phyloP scores from a whole-genome alignment of 179 eudicot genomes.

The Nepenthes alata region DNA sequence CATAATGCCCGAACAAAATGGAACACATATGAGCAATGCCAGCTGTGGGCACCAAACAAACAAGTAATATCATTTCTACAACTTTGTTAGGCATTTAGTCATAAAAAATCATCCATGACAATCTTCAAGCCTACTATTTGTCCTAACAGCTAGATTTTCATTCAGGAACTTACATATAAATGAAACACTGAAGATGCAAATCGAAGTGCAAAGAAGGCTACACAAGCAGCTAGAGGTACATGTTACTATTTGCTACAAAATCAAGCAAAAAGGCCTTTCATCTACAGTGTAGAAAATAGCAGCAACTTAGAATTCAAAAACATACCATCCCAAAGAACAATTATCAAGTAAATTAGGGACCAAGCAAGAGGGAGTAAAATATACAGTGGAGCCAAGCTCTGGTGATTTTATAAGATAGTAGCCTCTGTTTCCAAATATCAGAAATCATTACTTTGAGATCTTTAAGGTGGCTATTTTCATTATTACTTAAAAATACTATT shows the following conservation, averaged over 20 bases:
- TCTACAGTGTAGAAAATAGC: too few species aligned
- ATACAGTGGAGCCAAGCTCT: too few species aligned
- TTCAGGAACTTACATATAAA: conserved; percentile 62
- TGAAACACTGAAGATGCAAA: conserved; percentile 84
- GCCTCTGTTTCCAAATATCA: too few species aligned
- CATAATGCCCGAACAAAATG: conserved; percentile 36
- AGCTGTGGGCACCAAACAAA: conserved; percentile 38
- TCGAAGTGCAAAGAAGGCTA: conserved; percentile 79
- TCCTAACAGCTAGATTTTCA: conserved; percentile 5
- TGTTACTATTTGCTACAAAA: conserved; percentile 8
- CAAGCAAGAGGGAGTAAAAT: too few species aligned
- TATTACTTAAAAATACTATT: too few species aligned
- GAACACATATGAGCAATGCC: conserved; percentile 32
- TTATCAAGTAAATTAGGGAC: too few species aligned
- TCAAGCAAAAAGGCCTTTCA: too few species aligned
- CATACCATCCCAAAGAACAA: too few species aligned
- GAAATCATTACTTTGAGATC: too few species aligned
- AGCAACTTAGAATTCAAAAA: too few species aligned
- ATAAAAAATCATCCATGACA: background rate
- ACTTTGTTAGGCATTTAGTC: background rate
- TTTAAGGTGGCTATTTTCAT: too few species aligned
- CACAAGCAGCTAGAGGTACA: conserved; percentile 93
- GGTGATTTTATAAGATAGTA: too few species aligned
- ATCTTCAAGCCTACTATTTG: background rate
- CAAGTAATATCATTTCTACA: conserved; percentile 29